phyloP scores from a whole-genome alignment of 164 flowering plant genomes.

The Protea cynaroides region DNA sequence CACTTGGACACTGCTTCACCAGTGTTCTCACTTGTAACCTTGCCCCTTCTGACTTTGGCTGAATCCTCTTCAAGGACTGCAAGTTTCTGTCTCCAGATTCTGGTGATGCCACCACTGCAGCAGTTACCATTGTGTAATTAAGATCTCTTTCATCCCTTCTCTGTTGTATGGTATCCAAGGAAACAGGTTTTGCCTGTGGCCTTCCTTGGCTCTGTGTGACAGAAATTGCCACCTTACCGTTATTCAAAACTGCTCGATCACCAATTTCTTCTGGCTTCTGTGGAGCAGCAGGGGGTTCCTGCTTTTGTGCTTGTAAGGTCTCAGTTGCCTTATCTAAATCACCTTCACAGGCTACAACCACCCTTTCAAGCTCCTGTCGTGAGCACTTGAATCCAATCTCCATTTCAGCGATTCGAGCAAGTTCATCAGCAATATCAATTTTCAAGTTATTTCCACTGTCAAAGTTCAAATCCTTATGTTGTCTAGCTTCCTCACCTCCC shows the following conservation, averaged over 20 bases:
- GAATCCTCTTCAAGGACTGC: constrained; percentile 40
- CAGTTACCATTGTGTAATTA: constrained; percentile 45
- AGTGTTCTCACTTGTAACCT: constrained; percentile 25
- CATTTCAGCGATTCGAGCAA: constrained; percentile 70
- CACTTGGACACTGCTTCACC: constrained; percentile 42
- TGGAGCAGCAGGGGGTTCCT: constrained; percentile 34
- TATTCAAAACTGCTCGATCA: constrained; percentile 27
- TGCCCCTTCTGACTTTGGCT: constrained; percentile 32
- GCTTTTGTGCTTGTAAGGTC: constrained; percentile 44
- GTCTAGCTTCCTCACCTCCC: constrained; percentile 50
- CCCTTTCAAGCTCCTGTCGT: constrained; percentile 89
- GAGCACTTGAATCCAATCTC: constrained; percentile 53
- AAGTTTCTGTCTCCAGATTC: constrained; percentile 32
- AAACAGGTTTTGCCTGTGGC: constrained; percentile 28
- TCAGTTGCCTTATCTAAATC: constrained; percentile 80
- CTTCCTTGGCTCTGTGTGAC: constrained; percentile 21
- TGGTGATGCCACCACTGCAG: constrained; percentile 16
- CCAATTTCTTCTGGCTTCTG: constrained; percentile 56
- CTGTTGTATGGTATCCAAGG: constrained; percentile 36
- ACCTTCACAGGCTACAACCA: constrained; percentile 75
- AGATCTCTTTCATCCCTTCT: constrained; percentile 67
- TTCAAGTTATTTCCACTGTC: constrained; percentile 63
- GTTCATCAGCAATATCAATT: constrained; percentile 83
- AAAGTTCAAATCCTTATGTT: constrained; percentile 27
- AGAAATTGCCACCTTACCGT: constrained; percentile 23